A percentile compares a stretch with the other conserved stretches of the same genome.
These are phyloP conservation scores for Lagenidium sp. DNA, from an alignment of 352 stramenopile species.

Conservation along the genomic window DNA sequence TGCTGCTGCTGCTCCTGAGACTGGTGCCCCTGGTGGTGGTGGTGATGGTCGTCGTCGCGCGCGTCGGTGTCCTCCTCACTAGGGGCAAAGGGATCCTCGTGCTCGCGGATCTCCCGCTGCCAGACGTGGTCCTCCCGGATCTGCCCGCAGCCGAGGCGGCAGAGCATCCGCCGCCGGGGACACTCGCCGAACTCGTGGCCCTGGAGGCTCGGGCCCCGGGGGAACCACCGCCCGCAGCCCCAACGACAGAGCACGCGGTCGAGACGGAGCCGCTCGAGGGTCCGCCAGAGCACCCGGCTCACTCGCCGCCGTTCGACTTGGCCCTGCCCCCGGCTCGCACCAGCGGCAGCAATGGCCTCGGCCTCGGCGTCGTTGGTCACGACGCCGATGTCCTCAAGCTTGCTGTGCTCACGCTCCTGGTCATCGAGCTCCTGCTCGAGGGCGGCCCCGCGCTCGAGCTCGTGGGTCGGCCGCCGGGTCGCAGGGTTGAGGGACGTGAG, in stretches of 20 bases:
- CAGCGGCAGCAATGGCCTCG: too few species aligned
- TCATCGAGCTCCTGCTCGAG: conserved; percentile 31
- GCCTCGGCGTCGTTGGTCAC: conserved; percentile 8
- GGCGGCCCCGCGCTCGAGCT: conserved; percentile 31
- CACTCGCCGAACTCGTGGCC: conserved; percentile 54
- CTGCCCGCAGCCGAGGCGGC: conserved; percentile 47
- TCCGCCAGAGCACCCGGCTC: conserved; percentile 36
- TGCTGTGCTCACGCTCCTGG: conserved; percentile 34
- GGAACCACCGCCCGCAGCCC: conserved; percentile 49
- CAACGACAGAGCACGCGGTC: conserved; percentile 40
- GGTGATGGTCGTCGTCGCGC: too few species aligned
- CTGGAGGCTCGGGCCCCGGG: conserved; percentile 24
- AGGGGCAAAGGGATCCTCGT: conserved; percentile 34
- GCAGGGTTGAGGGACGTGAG: conserved; percentile 28
- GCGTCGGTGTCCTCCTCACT: too few species aligned
- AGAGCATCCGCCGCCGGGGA: conserved; percentile 45
- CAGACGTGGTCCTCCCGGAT: conserved; percentile 39
- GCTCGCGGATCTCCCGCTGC: conserved; percentile 34
- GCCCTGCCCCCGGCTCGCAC: too few species aligned
- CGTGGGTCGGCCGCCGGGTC: conserved; percentile 16
- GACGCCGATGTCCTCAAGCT: conserved; percentile 34
- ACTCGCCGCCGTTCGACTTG: conserved; percentile 44
- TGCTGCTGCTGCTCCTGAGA: too few species aligned
- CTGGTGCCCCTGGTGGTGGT: too few species aligned
- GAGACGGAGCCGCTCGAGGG: conserved; percentile 22